A percentile compares a stretch with the other conserved stretches of the same genome.
phyloP scores from a whole-genome alignment of 2,329 filamentous ascomycete species.

The Ophiocordyceps robertsii region DNA sequence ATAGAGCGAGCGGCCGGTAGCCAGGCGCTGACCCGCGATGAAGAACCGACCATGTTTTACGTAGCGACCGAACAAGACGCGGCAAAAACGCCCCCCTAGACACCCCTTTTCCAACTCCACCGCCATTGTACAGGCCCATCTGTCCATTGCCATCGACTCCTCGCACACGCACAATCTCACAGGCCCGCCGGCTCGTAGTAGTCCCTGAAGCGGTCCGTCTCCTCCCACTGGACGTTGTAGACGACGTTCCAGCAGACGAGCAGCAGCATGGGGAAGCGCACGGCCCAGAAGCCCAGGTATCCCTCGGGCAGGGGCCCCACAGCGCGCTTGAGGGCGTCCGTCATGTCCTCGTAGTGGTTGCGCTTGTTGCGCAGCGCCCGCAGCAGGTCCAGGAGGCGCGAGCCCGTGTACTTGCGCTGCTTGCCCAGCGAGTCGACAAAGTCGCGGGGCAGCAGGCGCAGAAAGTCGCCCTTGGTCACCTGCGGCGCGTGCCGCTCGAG shows the following conservation, averaged over 20 bases:
- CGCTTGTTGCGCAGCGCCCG: constrained; percentile 89
- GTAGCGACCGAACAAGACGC: no score
- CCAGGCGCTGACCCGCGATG: no score
- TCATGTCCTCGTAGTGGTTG: constrained; percentile 96
- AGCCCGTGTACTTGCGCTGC: constrained; percentile 87
- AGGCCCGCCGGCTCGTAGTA: constrained; percentile 47
- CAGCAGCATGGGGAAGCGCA: constrained; percentile 63
- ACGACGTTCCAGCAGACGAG: constrained; percentile 69
- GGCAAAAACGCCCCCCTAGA: no score
- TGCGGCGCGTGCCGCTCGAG: constrained; percentile 39
- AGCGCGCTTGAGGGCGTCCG: constrained; percentile 53
- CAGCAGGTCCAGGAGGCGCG: constrained; percentile 70
- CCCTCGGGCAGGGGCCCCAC: constrained; percentile 68
- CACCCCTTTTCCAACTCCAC: no score
- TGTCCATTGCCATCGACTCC: not conserved
- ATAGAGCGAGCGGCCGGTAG: not conserved
- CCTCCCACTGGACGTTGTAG: constrained; percentile 49
- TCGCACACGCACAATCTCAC: constrained; percentile 1
- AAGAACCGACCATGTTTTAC: no score
- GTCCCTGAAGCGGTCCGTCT: constrained; percentile 52
- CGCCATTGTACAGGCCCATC: no score
- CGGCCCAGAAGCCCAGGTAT: constrained; percentile 74
- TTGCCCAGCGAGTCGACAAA: constrained; percentile 87
- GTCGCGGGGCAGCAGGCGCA: constrained; percentile 58
- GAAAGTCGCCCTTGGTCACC: constrained; percentile 60